Evolutionary conservation across 768 basidiomycete genomes (phyloP).

Genomic region (Polyporus arcularius): DNA sequence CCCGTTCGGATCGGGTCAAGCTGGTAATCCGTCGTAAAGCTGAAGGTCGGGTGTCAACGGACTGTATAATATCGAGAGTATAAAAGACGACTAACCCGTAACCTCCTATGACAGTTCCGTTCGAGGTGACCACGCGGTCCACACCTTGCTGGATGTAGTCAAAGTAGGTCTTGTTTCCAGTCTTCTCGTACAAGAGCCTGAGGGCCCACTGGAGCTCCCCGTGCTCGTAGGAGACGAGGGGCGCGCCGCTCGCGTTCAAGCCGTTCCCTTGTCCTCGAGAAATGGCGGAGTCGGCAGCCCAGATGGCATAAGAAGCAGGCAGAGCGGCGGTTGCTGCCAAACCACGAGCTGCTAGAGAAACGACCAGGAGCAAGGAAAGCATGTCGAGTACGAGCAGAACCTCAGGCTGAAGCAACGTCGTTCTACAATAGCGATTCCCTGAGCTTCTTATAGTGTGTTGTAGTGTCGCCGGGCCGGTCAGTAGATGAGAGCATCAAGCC

Average conservation of each 20-base stretch:
- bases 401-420: no score
- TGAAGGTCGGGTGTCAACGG: no score
- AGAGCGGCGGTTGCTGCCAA: no score
- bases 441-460: no score
- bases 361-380: no score
- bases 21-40: no score
- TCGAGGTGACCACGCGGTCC: slow-evolving; percentile 39
- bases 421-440: no score
- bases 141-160: slow-evolving; percentile 42
- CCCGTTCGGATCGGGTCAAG: no score
- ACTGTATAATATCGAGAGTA: not conserved
- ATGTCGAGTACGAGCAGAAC: no score
- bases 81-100: slow-evolving; percentile 34
- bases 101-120: slow-evolving; percentile 41
- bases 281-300: slow-evolving; percentile 49
- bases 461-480: no score
- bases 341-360: no score
- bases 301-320: slow-evolving; percentile 40
- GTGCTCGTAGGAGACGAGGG: slow-evolving; percentile 43
- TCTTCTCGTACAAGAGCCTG: slow-evolving; percentile 40
- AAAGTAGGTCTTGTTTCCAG: slow-evolving; percentile 44
- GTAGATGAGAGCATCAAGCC: no score
- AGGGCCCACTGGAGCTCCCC: slow-evolving; percentile 45
- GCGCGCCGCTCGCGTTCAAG: slow-evolving; percentile 32
- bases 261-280: slow-evolving; percentile 46